A percentile compares a stretch with the other conserved stretches of the same genome.
These are phyloP conservation scores for Fusarium penzigii DNA, from an alignment of 2,329 filamentous ascomycete genomes.

Conservation along the genomic window DNA sequence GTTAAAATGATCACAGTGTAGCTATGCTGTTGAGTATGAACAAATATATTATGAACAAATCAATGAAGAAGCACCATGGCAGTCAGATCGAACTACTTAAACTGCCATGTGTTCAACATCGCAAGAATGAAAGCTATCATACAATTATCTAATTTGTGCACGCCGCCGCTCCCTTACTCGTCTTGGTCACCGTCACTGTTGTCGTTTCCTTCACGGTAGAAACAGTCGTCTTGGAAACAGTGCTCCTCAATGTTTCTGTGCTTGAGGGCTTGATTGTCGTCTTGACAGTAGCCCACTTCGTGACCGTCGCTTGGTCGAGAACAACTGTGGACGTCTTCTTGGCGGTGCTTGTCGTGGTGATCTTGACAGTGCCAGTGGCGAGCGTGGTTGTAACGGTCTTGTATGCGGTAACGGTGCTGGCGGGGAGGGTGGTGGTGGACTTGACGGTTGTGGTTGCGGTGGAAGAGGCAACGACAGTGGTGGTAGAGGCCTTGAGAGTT, in stretches of 20 bases:
- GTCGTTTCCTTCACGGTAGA: slow-evolving; percentile 15
- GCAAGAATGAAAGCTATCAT: too few relatives aligned
- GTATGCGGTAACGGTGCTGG: slow-evolving; percentile 16
- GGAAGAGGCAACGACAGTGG: slow-evolving; percentile 12
- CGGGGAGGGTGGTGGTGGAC: slow-evolving; percentile 20
- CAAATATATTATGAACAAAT: too few relatives aligned
- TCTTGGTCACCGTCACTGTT: slow-evolving; percentile 15
- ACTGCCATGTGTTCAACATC: too few relatives aligned
- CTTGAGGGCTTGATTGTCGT: slow-evolving; percentile 24
- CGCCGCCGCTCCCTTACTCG: slow-evolving; percentile 18
- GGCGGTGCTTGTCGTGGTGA: slow-evolving; percentile 12
- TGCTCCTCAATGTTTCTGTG: slow-evolving; percentile 14
- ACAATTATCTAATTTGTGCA: slow-evolving; percentile 6
- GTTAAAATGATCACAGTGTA: too few relatives aligned
- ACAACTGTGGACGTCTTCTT: slow-evolving; percentile 14
- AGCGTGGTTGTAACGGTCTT: slow-evolving; percentile 12
- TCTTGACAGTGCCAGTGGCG: slow-evolving; percentile 11
- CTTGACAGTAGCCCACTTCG: slow-evolving; percentile 25
- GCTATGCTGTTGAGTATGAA: too few relatives aligned
- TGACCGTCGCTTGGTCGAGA: slow-evolving; percentile 7
- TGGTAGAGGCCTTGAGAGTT: slow-evolving; percentile 22
- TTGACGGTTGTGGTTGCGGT: slow-evolving; percentile 16
- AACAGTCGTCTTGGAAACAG: slow-evolving; percentile 16
- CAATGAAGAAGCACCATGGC: too few relatives aligned
- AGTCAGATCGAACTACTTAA: too few relatives aligned